Evolutionary conservation across 2,329 filamentous ascomycete species (phyloP).

Genomic region (Ophiostoma novo-ulmi): DNA sequence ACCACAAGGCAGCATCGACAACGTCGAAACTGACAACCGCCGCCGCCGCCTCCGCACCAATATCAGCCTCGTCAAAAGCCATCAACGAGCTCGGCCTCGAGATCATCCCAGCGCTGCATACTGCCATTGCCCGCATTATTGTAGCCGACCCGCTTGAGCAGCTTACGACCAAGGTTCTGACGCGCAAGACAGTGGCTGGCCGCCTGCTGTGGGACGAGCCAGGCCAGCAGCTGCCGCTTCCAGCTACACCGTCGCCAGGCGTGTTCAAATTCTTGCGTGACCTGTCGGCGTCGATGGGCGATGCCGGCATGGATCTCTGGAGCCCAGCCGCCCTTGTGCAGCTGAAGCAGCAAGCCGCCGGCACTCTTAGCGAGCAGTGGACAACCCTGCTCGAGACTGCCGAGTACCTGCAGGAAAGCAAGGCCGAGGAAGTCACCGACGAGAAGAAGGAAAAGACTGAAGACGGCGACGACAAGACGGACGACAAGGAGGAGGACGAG

Average conservation of each 20-base stretch:
- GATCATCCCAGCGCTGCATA: conserved; percentile 61
- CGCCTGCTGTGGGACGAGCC: conserved; percentile 80
- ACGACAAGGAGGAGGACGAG: background rate
- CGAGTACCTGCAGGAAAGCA: conserved; percentile 25
- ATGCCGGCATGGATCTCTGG: conserved; percentile 74
- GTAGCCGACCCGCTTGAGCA: conserved; percentile 46
- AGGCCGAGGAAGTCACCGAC: background rate
- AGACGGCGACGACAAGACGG: conserved; percentile 25
- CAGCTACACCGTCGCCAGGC: conserved; percentile 70
- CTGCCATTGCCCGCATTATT: conserved; percentile 52
- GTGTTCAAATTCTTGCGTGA: conserved; percentile 67
- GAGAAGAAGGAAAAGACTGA: conserved; percentile 14
- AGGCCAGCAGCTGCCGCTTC: conserved; percentile 70
- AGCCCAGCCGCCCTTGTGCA: conserved; percentile 59
- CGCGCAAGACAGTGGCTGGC: conserved; percentile 50
- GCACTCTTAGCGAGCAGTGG: conserved; percentile 49
- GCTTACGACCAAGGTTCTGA: conserved; percentile 41
- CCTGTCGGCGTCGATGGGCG: conserved; percentile 62
- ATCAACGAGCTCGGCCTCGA: conserved; percentile 53
- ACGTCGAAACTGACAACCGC: conserved; percentile 28
- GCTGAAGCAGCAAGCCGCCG: conserved; percentile 56
- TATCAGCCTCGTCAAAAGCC: conserved; percentile 16
- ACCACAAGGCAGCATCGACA: background rate
- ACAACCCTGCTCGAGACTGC: conserved; percentile 37
- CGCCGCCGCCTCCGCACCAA: conserved; percentile 34